phyloP scores from a whole-genome alignment of 441 rosid species.

The Mallotus repandus region DNA sequence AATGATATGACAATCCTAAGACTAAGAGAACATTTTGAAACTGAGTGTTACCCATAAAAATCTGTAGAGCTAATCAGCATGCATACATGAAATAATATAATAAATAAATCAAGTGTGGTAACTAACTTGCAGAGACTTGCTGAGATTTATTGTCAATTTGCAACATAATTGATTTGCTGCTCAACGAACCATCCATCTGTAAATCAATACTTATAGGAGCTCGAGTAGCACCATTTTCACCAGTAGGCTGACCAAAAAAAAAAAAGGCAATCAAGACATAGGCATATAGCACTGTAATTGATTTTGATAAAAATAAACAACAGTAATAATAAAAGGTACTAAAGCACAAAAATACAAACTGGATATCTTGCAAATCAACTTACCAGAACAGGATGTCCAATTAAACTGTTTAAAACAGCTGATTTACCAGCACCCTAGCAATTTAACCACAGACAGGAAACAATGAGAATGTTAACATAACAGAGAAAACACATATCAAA shows the following conservation, averaged over 20 bases:
- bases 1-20: neutral
- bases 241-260: conserved; percentile 57
- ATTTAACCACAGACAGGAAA: neutral
- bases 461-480: neutral
- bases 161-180: conserved; percentile 67
- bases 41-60: neutral
- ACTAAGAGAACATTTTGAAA: neutral
- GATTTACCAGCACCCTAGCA: conserved; percentile 92
- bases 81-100: neutral
- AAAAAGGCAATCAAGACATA: conserved; percentile 1
- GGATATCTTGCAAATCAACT: conserved; percentile 27
- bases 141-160: conserved; percentile 85
- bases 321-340: conserved; percentile 7
- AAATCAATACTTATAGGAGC: conserved; percentile 80
- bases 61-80: neutral
- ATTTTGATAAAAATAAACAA: neutral
- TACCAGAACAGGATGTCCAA: conserved; percentile 92
- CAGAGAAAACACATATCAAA: too few relatives aligned
- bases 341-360: neutral
- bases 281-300: neutral
- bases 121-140: conserved; percentile 84
- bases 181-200: conserved; percentile 56
- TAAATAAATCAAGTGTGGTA: conserved; percentile 14
- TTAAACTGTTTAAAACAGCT: conserved; percentile 74
- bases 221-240: conserved; percentile 95